Evolutionary conservation across 2,329 filamentous ascomycete genomes (phyloP), one percentile per base, ranked within the genome.

Genomic region (Fusarium pseudograminearum): DNA sequence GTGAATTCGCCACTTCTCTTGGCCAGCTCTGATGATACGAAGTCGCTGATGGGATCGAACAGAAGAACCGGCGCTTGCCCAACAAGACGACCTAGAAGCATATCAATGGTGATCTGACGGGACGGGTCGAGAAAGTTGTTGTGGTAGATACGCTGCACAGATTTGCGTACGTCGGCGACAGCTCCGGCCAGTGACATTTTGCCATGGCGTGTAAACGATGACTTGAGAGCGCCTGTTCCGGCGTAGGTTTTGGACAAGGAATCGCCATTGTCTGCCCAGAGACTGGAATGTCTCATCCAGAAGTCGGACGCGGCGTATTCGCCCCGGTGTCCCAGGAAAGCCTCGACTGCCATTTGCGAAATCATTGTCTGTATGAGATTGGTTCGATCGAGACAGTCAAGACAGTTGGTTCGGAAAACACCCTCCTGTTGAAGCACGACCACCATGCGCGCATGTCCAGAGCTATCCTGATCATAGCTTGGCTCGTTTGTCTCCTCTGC

Each of bases 221-320:
- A 94, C 79, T 98, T 99, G 45, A 99, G 83, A 18, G 96, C 96
- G 7, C 96, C 96, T 5, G 96, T 99, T 26, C 96, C 96, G 11
- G 96, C 96, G 77, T 99, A 99, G 28, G 98, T 98, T 76, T 93
- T 93, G 15, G 94, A 98, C 48, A 99, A 81, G 8, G 92, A 91
- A 81, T 99, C 96, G 24, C 96, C 96, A 76, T 98, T 98, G 79
- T 99, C 96, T 34, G 96, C 96, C 96, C 96, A 99, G 2, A 99
- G 85, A 65, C 90, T 96, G 11, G 93, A 94, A 81, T 99, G 96
- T 50, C 93, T 87, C 81, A 93, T 91, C 92, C 94, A 97, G 74
- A 98, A 94, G 76, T 98, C 94, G 1, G 90, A 87, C 12, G 86
- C 85, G 1, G 92, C 90, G 65, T 84, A 85, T 69, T 93, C 89